Base-by-base conservation (phyloP, 805 yeast genomes). In the Starmerella roubikii region DNA sequence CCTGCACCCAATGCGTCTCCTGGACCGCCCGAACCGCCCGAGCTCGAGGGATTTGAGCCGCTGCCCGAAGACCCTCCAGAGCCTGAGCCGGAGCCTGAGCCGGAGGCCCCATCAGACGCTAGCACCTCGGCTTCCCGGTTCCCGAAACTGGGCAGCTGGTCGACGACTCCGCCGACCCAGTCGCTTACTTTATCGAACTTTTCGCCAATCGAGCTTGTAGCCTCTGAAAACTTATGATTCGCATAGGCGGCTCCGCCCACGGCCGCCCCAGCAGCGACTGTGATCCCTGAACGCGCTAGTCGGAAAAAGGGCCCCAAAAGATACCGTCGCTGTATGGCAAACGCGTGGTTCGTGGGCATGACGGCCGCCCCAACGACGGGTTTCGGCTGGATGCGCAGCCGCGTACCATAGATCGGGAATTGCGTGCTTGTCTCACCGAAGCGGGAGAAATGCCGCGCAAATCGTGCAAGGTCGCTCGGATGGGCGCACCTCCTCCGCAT, bases 201-300 rank as follows among this genome's bases (percentile, higher is more conserved):
- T 44, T 80, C 93, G 39, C 67, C 67, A 0, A 94, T 73, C 50
- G 71, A 82, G 28, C 57, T 65, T 0, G 82, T 68, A 1, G 93
- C 93, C 58, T 88, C 93, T 28, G 85, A 93, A 9, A 86, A 80
- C 57, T 91, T 88, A 58, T 86, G 86, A 16, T 86, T 84, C 35
- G 88, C 76, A 55, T 85, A 91, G 2, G 94, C 78, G 0, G 94
- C 93, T 7, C 93, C 94, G 10, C 96, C 97, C 2, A 93, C 95
- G 26, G 85, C 59, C 0, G 94, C 85, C 2, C 96, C 97, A 0
- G 85, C 62, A 45, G 88, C 64, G 47, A 78, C 78, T 1, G 84
- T 88, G 0, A 96, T 11, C 15, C 51, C 52, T 11, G 50, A 41
- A 17, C 49, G 37, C 8, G 52, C 54, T 11, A 48, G 22, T 4